phyloP scores from a whole-genome alignment of 805 yeast species.

The Saccharomycopsis fodiens region DNA sequence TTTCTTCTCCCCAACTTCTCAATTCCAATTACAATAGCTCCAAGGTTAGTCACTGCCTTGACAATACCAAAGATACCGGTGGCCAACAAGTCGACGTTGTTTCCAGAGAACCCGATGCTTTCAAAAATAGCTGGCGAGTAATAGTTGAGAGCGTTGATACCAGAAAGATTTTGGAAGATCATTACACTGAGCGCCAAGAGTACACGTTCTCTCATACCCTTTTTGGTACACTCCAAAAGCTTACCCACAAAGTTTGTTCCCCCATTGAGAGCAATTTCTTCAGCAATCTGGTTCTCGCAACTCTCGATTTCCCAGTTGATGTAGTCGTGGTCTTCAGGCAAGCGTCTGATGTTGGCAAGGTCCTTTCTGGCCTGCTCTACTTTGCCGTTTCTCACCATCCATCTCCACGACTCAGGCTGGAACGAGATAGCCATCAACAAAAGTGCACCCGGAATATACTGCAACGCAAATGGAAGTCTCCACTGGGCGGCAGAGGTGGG shows the following conservation, averaged over 20 bases:
- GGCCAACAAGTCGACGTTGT: conserved; percentile 39
- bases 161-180: conserved; percentile 33
- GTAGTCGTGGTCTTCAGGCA: conserved; percentile 33
- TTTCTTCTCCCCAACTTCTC: conserved; percentile 40
- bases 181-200: conserved; percentile 16
- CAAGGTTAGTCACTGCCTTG: conserved; percentile 36
- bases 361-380: conserved; percentile 30
- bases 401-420: conserved; percentile 41
- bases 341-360: conserved; percentile 33
- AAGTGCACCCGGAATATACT: conserved; percentile 37
- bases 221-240: conserved; percentile 3
- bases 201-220: conserved; percentile 6
- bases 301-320: conserved; percentile 33
- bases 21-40: conserved; percentile 39
- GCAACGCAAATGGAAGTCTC: conserved; percentile 42
- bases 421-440: conserved; percentile 33
- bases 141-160: conserved; percentile 44
- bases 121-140: conserved; percentile 46
- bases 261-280: conserved; percentile 16
- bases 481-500: conserved; percentile 31
- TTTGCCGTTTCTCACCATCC: conserved; percentile 32
- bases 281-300: conserved; percentile 11
- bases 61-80: conserved; percentile 48
- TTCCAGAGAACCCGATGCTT: conserved; percentile 40
- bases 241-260: not conserved